These are phyloP conservation scores for Fomitopsis pinicola DNA, from an alignment of 1,284 basidiomycete genomes.

Conservation along the genomic window DNA sequence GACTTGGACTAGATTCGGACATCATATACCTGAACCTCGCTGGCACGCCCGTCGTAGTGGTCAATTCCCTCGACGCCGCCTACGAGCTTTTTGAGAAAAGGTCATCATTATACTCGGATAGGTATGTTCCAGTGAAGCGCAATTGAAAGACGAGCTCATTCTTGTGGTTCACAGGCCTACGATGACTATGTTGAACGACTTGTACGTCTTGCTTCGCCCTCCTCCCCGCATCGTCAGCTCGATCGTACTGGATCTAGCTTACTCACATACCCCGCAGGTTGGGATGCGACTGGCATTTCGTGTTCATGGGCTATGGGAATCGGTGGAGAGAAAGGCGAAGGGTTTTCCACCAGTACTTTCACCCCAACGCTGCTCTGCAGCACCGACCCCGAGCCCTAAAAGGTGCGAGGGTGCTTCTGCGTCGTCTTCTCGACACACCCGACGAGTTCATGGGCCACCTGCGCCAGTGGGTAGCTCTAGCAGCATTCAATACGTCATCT, in stretches of 20 bases:
- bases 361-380: constrained; percentile 15
- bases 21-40: constrained; percentile 22
- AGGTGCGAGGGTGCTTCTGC: constrained; percentile 7
- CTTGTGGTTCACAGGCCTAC: constrained; percentile 10
- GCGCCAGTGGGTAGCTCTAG: constrained; percentile 14
- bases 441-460: constrained; percentile 23
- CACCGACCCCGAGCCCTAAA: constrained; percentile 1
- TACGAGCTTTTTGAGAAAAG: constrained; percentile 23
- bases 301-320: constrained; percentile 23
- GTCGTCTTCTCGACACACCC: constrained; percentile 20
- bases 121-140: constrained; percentile 6
- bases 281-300: constrained; percentile 25
- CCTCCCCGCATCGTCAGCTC: not conserved
- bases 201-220: constrained; percentile 12
- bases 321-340: constrained; percentile 21
- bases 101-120: constrained; percentile 23
- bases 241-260: not conserved
- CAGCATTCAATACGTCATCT: not conserved
- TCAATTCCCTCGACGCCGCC: constrained; percentile 25
- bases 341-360: constrained; percentile 23
- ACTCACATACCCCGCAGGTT: constrained; percentile 9
- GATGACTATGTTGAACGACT: constrained; percentile 24
- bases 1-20: constrained; percentile 19
- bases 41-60: constrained; percentile 20
- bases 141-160: not conserved